Evolutionary conservation across 2,329 filamentous ascomycete species (phyloP), one percentile per base, ranked within the genome.

Genomic region (Mycosphaerelloides madeirae): DNA sequence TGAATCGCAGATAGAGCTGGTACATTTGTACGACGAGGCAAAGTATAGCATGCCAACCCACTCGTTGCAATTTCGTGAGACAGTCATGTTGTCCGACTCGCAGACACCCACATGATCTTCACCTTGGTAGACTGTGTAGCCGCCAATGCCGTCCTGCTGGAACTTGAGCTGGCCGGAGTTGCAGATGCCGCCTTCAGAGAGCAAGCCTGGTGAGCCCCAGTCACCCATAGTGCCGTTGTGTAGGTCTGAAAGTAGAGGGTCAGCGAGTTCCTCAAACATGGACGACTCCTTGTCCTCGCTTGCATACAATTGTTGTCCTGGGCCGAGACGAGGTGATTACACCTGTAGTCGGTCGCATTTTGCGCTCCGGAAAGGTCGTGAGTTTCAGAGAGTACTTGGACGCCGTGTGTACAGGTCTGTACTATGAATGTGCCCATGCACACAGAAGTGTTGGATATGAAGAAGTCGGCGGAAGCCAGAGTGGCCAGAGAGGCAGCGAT

Each of bases 1-100:
- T n/a, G 6, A 32, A n/a, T 29, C 36, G 15, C 49, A 50, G 28
- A 54, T 40, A 35, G 36, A 46, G 32, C 50, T 52, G 12, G 35
- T 54, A 31, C 53, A 55, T 31, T 38, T 46, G 18, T 46, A 54
- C 28, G 46, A 42, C 4, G 18, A 46, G 29, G 36, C 32, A 19
- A 56, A 53, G 18, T 49, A 56, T 15, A 51, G 20, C 41, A 45
- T 46, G 2, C 54, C 54, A 3, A 56, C 34, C 54, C 54, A 56
- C 39, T 50, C 43, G 40, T 46, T 46, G 37, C 54, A 56, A 22
- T 29, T 25, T 19, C 16, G 33, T 6, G 20, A 22, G 8, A 29
- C 43, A 3, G 36, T 13, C n/a, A 43, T 36, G n/a, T 34, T 41
- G 36, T 47, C 41, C 7, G 34, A 43, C 22, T 32, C 39, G 29